Evolutionary conservation across 2,329 filamentous ascomycete genomes (phyloP).

Genomic region (Cladophialophora yegresii): DNA sequence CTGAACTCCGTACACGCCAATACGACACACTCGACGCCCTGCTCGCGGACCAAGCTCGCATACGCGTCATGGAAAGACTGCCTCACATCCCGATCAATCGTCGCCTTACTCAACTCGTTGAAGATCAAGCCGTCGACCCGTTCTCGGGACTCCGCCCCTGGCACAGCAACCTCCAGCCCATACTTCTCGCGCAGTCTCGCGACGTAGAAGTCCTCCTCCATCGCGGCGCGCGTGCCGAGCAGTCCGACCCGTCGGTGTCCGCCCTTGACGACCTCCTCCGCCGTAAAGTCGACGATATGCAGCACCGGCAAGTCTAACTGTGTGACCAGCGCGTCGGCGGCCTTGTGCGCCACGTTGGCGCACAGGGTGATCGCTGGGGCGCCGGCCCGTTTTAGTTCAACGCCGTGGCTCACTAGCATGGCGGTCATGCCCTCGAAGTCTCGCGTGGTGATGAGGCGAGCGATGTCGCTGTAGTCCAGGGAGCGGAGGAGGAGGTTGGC

Average conservation of each 20-base stretch:
- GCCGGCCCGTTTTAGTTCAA: slow-evolving; percentile 17
- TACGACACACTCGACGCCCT: slow-evolving; percentile 17
- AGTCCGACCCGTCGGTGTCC: slow-evolving; percentile 20
- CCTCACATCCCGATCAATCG: slow-evolving; percentile 9
- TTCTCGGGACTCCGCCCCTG: slow-evolving; percentile 8
- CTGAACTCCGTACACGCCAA: slow-evolving; percentile 23
- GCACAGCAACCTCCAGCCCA: slow-evolving; percentile 23
- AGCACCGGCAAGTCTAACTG: slow-evolving; percentile 15
- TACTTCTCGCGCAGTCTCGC: slow-evolving; percentile 8
- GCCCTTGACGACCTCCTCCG: slow-evolving; percentile 2
- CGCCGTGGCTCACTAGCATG: slow-evolving; percentile 5
- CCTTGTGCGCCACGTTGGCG: slow-evolving; percentile 25
- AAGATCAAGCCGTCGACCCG: slow-evolving; percentile 20
- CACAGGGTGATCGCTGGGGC: slow-evolving; percentile 20
- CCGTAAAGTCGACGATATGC: slow-evolving; percentile 27
- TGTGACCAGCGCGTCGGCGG: slow-evolving; percentile 17
- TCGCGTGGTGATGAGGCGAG: not conserved
- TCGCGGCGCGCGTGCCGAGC: slow-evolving; percentile 22
- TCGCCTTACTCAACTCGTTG: slow-evolving; percentile 17
- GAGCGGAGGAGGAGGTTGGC: slow-evolving; percentile 20
- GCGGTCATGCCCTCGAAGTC: slow-evolving; percentile 19
- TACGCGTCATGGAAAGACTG: slow-evolving; percentile 4
- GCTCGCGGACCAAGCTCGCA: slow-evolving; percentile 2
- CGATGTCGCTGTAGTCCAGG: slow-evolving; percentile 24
- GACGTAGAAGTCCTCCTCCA: slow-evolving; percentile 29